Evolutionary conservation across 2,329 filamentous ascomycete species (phyloP).

Genomic region (Chalara sp.): DNA sequence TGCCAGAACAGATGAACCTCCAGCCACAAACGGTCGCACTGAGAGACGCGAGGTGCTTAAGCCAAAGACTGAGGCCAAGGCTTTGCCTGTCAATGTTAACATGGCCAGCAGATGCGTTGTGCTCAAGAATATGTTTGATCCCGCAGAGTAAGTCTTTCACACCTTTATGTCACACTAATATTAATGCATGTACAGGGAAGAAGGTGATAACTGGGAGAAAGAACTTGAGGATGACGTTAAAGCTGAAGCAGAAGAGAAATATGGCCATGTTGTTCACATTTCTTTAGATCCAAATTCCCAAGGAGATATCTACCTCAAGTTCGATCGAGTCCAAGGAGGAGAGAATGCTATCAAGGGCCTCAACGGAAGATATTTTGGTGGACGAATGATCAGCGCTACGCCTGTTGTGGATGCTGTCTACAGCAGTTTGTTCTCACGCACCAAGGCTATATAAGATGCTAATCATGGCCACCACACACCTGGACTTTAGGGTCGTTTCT

Average conservation of each 20-base stretch:
- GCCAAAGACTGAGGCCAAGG: conserved; percentile 72
- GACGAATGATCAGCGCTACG: conserved; percentile 84
- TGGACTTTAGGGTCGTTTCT: conserved; percentile 22
- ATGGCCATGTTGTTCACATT: conserved; percentile 97
- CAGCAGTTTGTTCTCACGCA: conserved; percentile 89
- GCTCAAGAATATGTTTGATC: conserved; percentile 92
- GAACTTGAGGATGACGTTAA: conserved; percentile 92
- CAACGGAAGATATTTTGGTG: conserved; percentile 93
- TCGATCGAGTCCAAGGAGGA: conserved; percentile 89
- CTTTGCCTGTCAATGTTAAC: conserved; percentile 78
- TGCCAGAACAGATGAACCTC: conserved; percentile 83
- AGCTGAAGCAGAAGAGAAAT: conserved; percentile 87
- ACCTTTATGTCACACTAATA: background rate
- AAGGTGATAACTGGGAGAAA: conserved; percentile 82
- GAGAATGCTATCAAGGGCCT: conserved; percentile 97
- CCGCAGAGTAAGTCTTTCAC: conserved; percentile 65
- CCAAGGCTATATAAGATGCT: conserved; percentile 64
- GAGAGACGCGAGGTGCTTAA: conserved; percentile 68
- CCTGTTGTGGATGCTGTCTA: conserved; percentile 98
- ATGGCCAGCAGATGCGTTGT: conserved; percentile 91
- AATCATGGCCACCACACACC: conserved; percentile 19
- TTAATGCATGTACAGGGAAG: conserved; percentile 57
- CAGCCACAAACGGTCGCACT: conserved; percentile 44
- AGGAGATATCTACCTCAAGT: conserved; percentile 98
- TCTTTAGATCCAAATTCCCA: conserved; percentile 86